phyloP scores from a whole-genome alignment of 2,329 filamentous ascomycete genomes.

The Nemania diffusa region DNA sequence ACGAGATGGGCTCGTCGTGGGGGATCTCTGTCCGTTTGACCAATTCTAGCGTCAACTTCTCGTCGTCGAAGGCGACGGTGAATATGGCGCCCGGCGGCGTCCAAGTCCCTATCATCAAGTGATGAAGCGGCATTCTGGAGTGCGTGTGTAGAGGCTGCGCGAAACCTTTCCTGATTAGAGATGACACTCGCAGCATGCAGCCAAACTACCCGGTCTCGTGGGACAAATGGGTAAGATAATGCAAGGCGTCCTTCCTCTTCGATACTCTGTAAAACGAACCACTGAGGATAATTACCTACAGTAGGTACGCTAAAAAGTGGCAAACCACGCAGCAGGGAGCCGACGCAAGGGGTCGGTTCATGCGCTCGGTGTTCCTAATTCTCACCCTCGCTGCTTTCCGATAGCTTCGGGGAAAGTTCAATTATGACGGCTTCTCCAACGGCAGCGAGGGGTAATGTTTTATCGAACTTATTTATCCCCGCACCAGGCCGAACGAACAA shows the following conservation, averaged over 20 bases:
- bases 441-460: slow-evolving; percentile 28
- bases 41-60: slow-evolving; percentile 76
- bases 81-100: slow-evolving; percentile 90
- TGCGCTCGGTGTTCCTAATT: background rate
- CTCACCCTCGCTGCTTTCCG: background rate
- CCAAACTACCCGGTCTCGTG: slow-evolving; percentile 18
- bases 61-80: slow-evolving; percentile 87
- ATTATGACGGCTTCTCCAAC: slow-evolving; percentile 35
- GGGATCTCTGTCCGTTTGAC: slow-evolving; percentile 85
- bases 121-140: slow-evolving; percentile 76
- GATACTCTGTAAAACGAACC: slow-evolving; percentile 14
- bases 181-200: slow-evolving; percentile 24
- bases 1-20: slow-evolving; percentile 86
- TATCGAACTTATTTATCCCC: slow-evolving; percentile 22
- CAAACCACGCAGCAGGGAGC: too few species aligned
- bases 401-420: slow-evolving; percentile 22
- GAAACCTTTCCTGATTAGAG: slow-evolving; percentile 14
- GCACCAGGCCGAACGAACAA: slow-evolving; percentile 10
- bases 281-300: slow-evolving; percentile 1
- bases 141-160: slow-evolving; percentile 40
- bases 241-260: slow-evolving; percentile 13
- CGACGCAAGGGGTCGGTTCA: background rate
- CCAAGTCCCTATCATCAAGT: slow-evolving; percentile 94
- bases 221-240: slow-evolving; percentile 15
- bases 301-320: background rate